Conservation (phyloP, 1,284 basidiomycete genomes). For the Testicularia cyperi region DNA sequence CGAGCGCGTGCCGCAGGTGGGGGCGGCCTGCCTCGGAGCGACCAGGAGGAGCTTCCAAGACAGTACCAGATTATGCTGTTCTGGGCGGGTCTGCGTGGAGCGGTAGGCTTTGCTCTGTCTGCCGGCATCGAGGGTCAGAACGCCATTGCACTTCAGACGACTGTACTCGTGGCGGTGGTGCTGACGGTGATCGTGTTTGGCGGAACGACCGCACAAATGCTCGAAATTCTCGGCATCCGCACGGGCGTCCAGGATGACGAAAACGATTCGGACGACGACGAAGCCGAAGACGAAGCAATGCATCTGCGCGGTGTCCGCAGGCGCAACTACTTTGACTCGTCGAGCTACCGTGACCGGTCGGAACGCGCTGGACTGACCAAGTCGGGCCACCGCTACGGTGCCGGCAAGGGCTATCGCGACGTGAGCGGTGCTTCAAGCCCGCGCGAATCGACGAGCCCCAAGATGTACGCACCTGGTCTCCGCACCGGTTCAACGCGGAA, state of each 20-base stretch:
- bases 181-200: slow-evolving; percentile 93
- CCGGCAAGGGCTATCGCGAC: slow-evolving; percentile 22
- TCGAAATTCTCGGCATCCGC: slow-evolving; percentile 92
- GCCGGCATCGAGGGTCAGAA: slow-evolving; percentile 91
- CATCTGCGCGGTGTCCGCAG: slow-evolving; percentile 21
- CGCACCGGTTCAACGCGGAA: no score
- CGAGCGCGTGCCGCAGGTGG: slow-evolving; percentile 26
- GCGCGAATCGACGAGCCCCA: slow-evolving; percentile 13
- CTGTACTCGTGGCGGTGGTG: slow-evolving; percentile 92
- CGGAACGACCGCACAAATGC: slow-evolving; percentile 92
- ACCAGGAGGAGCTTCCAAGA: slow-evolving; percentile 41
- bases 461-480: no score
- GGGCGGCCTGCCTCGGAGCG: slow-evolving; percentile 28
- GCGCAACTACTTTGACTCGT: slow-evolving; percentile 14
- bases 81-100: slow-evolving; percentile 95
- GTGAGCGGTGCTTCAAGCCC: slow-evolving; percentile 24
- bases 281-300: slow-evolving; percentile 31
- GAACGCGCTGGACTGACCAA: slow-evolving; percentile 31
- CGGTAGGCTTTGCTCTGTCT: slow-evolving; percentile 93
- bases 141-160: slow-evolving; percentile 85
- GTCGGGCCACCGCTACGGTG: slow-evolving; percentile 4
- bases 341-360: slow-evolving; percentile 17
- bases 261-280: slow-evolving; percentile 63
- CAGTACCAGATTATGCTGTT: slow-evolving; percentile 70
- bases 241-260: slow-evolving; percentile 85